Base-by-base conservation (phyloP, 225 moss, liverwort and hornwort species). In the Sphagnum contortum region DNA sequence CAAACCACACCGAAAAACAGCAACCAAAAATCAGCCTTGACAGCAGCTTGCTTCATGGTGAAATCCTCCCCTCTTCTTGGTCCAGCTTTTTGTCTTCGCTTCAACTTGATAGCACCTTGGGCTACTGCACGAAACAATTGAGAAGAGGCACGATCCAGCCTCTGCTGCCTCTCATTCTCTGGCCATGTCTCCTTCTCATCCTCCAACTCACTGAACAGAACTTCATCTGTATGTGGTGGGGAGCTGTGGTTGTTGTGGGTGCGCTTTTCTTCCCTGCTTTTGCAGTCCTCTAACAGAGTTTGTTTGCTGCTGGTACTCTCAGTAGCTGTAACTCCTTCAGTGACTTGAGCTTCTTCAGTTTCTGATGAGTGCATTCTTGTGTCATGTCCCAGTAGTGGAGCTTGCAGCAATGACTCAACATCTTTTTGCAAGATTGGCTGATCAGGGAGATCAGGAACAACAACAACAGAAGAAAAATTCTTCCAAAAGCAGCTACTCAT, bases 201-300 rank as follows among this genome's bases (percentile, higher is more conserved):
- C 71, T 94, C 94, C 77, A 94, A 76, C 62, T 94, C 94, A 65
- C 94, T 94, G 69, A 94, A 94, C 48, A 91, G 77, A 63, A 80
- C 59, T 0, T 67, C 57, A 6, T 50, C 29, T 48, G 48, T 57
- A 44, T 29, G 29, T 29, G 29, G 29, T 29, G 29, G 29, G 29
- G 29, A 29, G 29, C 29, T 29, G 29, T 29, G 29, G 29, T 29
- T 29, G 29, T 29, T 29, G 29, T 29, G 29, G 29, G 49, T 3
- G 5, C 65, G 51, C 48, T 46, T 63, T 6, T 53, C 67, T 61
- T 49, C 53, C 52, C 47, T 62, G 4, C 51, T 55, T 48, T 59
- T 62, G 9, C 64, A 29, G 29, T 29, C 29, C 29, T 29, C 29
- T 29, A 29, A 29, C 29, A 29, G 29, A 29, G 29, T 29, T 29